phyloP scores from a whole-genome alignment of 2,329 filamentous ascomycete genomes.

The Pseudodiploospora longispora region DNA sequence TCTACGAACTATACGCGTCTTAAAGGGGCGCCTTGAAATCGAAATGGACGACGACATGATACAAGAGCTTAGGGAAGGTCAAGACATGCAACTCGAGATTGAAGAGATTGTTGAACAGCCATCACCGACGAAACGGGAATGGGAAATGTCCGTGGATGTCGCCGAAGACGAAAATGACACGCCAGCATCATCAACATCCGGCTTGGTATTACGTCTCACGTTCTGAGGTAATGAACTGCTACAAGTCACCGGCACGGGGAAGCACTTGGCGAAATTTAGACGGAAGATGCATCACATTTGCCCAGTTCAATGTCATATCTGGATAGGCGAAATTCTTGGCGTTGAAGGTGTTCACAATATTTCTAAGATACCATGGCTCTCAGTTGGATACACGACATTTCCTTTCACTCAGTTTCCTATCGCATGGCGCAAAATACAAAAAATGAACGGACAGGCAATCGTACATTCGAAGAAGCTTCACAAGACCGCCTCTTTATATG shows the following conservation, averaged over 20 bases:
- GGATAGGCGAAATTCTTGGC: constrained; percentile 4
- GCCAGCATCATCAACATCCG: constrained; percentile 1
- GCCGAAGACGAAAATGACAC: constrained; percentile 22
- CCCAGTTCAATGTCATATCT: constrained; percentile 1
- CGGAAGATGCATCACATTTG: background rate
- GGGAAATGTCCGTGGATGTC: constrained; percentile 53
- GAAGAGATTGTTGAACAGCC: constrained; percentile 32
- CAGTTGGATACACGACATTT: constrained; percentile 1
- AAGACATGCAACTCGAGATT: constrained; percentile 79
- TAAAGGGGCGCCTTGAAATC: constrained; percentile 68
- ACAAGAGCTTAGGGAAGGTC: constrained; percentile 73
- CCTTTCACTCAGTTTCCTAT: background rate
- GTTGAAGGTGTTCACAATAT: constrained; percentile 9
- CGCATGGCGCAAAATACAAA: too few relatives aligned
- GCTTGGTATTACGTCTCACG: constrained; percentile 13
- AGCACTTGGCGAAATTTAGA: background rate
- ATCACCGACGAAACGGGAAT: constrained; percentile 41
- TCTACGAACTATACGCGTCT: constrained; percentile 62
- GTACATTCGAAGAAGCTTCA: too few relatives aligned
- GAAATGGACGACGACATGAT: constrained; percentile 89
- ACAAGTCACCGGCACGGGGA: background rate
- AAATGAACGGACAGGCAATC: too few relatives aligned
- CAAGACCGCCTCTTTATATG: too few relatives aligned
- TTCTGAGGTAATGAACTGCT: constrained; percentile 7
- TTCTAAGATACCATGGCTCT: constrained; percentile 9